Percentiles rank a stretch among this genome's conserved stretches.
phyloP scores from a whole-genome alignment of 1,284 basidiomycete genomes.

The Hypsizygus ulmarius region DNA sequence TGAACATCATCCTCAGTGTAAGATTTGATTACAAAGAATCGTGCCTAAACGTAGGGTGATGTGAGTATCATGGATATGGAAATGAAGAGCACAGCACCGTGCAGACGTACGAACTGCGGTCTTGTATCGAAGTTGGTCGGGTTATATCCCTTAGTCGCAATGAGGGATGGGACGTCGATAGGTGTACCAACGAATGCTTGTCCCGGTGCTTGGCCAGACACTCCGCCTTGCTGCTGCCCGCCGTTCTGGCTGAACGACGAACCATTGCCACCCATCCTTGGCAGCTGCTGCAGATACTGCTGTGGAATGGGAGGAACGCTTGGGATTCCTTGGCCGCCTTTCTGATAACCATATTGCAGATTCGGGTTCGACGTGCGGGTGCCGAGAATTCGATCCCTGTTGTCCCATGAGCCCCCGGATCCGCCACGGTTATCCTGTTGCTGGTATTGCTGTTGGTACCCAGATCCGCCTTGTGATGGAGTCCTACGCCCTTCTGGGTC shows the following conservation, averaged over 20 bases:
- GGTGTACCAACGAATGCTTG: slow-evolving; percentile 55
- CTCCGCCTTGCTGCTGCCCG: slow-evolving; percentile 24
- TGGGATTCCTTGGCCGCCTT: slow-evolving; percentile 46
- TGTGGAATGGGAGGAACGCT: slow-evolving; percentile 68
- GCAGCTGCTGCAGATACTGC: slow-evolving; percentile 63
- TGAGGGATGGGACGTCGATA: slow-evolving; percentile 83
- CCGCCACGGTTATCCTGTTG: slow-evolving; percentile 38
- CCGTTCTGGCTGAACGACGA: slow-evolving; percentile 25
- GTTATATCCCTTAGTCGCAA: slow-evolving; percentile 89
- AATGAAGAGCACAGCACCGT: neutral
- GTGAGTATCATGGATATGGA: neutral
- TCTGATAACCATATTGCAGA: slow-evolving; percentile 60
- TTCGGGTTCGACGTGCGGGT: slow-evolving; percentile 67
- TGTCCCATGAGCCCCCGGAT: slow-evolving; percentile 51
- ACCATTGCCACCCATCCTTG: slow-evolving; percentile 39
- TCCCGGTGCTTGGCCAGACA: slow-evolving; percentile 35
- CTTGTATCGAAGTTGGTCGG: slow-evolving; percentile 82
- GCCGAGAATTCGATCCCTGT: slow-evolving; percentile 56
- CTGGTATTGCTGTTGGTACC: slow-evolving; percentile 26
- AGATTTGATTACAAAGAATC: slow-evolving; percentile 96
- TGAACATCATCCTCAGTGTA: slow-evolving; percentile 98
- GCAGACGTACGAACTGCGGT: slow-evolving; percentile 63
- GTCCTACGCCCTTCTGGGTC: slow-evolving; percentile 65
- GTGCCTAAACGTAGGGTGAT: slow-evolving; percentile 50
- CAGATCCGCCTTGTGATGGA: slow-evolving; percentile 29